Percentiles rank a stretch among this genome's conserved stretches.
phyloP scores from a whole-genome alignment of 306 rosid species.

The barrel medic (Medicago truncatula) region MtrunA17r5.0-ANR NC_053045.1:43807501-43808000 shows the following conservation, averaged over 20 bases:
- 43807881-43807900: constrained; percentile 16
- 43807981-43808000: no score
- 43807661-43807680: constrained; percentile 58
- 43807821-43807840: neutral
- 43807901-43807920: neutral
- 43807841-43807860: neutral
- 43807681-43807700: constrained; percentile 44
- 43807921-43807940: no score
- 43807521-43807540: constrained; percentile 52
- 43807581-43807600: constrained; percentile 60
- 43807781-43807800: constrained; percentile 76
- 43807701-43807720: constrained; percentile 45
- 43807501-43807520: constrained; percentile 43
- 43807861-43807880: neutral
- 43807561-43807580: constrained; percentile 67
- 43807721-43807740: constrained; percentile 49
- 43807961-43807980: no score
- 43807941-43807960: no score
- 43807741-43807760: constrained; percentile 57
- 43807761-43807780: constrained; percentile 70
- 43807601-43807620: constrained; percentile 61
- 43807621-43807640: constrained; percentile 48
- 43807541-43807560: constrained; percentile 76
- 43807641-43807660: constrained; percentile 58
- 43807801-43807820: constrained; percentile 48